Base-by-base conservation (phyloP, 768 basidiomycete species). In the Chalciporus sphaerocephalus region DNA sequence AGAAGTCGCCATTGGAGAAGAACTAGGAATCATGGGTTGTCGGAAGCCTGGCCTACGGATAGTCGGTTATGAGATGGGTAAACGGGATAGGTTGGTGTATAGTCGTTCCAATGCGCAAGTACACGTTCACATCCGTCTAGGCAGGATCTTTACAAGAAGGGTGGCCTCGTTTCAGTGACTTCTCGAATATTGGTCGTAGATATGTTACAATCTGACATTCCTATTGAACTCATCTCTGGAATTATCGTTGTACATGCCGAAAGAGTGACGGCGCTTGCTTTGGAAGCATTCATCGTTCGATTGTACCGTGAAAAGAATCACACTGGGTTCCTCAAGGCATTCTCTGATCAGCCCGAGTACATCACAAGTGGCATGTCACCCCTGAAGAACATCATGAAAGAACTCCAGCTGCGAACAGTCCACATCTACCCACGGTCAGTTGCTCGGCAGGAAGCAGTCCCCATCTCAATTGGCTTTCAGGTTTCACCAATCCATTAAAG, bases 131-230 rank as follows among this genome's bases (percentile, higher is more conserved):
- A 12, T 41, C 11, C 28, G 42, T 40, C 45, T 44, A 91, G 93
- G 57, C 86, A 92, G 67, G 79, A 79, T 32, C 65, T 97, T 42
- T 97, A 97, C 70, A 85, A 85, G 49, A 76, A 78, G 47, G 95
- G 95, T 4, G 94, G 94, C 5, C 71, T 98, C 1, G 76, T 98
- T 39, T 90, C 90, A 6, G 85, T 97, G 23, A 98, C 96, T 0
- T 93, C 91, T 20, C 83, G 91, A 16, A 98, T 99, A 54, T 72
- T 98, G 11, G 87, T 95, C 18, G 93, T 95, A 42, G 96, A 99
- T 62, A 88, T 98, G 82, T 69, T 99, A 23, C 86, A 86, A 60
- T 75, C 79, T 20, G 87, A 90, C 58, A 80, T 98, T 22, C 93
- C 94, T 1, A 84, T 78, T 2, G 77, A 88, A 25, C 72, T 92